Evolutionary conservation across 176 grass and related monocot genomes (phyloP).

Genomic region (Triticum dicoccoides): DNA sequence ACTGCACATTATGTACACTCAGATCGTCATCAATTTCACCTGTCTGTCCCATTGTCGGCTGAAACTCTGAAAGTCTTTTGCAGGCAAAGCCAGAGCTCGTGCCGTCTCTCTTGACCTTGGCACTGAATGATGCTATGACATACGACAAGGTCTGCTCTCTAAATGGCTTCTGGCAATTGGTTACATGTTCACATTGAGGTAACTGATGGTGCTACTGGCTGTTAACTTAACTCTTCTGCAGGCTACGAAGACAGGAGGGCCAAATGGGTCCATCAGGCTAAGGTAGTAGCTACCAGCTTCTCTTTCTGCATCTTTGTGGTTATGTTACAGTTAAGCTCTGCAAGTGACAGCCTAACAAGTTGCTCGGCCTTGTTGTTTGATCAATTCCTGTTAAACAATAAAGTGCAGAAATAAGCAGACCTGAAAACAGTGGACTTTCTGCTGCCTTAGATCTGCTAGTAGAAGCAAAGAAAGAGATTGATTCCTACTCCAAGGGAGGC

Average conservation of each 20-base stretch:
- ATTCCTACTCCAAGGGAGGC: conserved; percentile 84
- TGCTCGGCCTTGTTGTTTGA: neutral
- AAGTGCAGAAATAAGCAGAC: conserved; percentile 93
- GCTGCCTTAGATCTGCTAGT: conserved; percentile 64
- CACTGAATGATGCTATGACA: conserved; percentile 92
- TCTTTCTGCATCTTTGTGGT: neutral
- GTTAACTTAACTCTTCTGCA: conserved; percentile 40
- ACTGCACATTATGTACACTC: neutral
- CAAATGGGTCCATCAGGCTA: conserved; percentile 96
- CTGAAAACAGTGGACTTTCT: conserved; percentile 87
- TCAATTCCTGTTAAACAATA: conserved; percentile 33
- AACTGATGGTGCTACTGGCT: neutral
- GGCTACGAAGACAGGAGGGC: conserved; percentile 91
- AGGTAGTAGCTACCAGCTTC: conserved; percentile 47
- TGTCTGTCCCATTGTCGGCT: neutral
- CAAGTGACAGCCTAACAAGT: neutral
- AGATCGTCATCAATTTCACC: neutral
- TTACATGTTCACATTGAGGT: too few relatives aligned
- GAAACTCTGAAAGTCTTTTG: neutral
- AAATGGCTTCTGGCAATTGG: neutral
- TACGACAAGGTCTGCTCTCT: conserved; percentile 80
- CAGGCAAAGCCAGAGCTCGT: conserved; percentile 83
- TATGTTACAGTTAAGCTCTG: neutral
- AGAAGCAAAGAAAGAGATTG: conserved; percentile 82
- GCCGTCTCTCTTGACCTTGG: conserved; percentile 64